phyloP scores from a whole-genome alignment of 768 basidiomycete genomes.

The Pholiota molesta region DNA sequence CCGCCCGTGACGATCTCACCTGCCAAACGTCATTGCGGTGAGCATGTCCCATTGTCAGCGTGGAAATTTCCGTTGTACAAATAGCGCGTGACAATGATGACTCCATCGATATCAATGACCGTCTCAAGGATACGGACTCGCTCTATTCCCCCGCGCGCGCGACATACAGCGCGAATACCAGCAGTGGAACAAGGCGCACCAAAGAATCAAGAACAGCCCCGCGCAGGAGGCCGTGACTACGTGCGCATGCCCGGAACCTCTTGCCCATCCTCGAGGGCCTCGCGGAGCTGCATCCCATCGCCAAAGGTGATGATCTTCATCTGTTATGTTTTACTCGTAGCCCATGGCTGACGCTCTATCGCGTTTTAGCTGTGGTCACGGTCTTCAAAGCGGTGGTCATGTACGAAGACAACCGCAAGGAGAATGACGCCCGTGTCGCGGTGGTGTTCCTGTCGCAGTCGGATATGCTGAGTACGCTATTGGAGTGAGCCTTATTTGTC shows the following conservation, averaged over 20 bases:
- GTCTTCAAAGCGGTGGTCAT: constrained; percentile 8
- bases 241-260: constrained; percentile 12
- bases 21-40: no score
- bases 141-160: not conserved
- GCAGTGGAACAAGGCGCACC: constrained; percentile 12
- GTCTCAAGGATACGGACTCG: not conserved
- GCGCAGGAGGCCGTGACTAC: constrained; percentile 9
- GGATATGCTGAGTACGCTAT: constrained; percentile 11
- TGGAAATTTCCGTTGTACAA: no score
- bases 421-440: constrained; percentile 9
- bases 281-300: constrained; percentile 9
- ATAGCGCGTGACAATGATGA: no score
- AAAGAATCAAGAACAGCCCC: constrained; percentile 9
- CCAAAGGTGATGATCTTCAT: constrained; percentile 17
- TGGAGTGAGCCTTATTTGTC: not conserved
- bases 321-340: no score
- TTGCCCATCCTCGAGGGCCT: constrained; percentile 8
- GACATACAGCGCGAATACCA: constrained; percentile 11
- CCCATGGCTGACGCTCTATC: no score
- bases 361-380: not conserved
- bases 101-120: not conserved
- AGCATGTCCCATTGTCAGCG: no score
- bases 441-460: constrained; percentile 7
- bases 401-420: constrained; percentile 7
- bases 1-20: no score